A percentile compares a stretch with the other conserved stretches of the same genome.
phyloP scores from a whole-genome alignment of 2,329 filamentous ascomycete species.

The Pseudogymnoascus sp. region DNA sequence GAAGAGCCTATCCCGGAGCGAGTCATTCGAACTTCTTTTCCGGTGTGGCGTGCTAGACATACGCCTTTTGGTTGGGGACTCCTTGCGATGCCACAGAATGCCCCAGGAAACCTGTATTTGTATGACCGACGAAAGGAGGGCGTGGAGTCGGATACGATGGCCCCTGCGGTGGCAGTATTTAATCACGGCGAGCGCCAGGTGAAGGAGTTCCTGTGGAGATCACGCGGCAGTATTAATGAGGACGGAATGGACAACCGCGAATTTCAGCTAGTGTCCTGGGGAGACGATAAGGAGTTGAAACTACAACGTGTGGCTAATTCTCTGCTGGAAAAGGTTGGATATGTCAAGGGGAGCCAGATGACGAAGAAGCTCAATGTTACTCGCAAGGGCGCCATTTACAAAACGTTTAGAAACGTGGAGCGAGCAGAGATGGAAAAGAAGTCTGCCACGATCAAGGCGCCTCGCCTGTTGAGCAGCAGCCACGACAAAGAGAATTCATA shows the following conservation, averaged over 20 bases:
- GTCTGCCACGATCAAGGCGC: conserved; percentile 56
- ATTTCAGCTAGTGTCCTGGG: conserved; percentile 91
- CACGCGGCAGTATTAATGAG: conserved; percentile 60
- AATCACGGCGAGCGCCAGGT: conserved; percentile 61
- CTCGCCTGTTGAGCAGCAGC: conserved; percentile 42
- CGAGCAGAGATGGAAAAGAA: conserved; percentile 53
- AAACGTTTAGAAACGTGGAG: conserved; percentile 72
- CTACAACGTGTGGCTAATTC: conserved; percentile 66
- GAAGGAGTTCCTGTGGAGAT: conserved; percentile 88
- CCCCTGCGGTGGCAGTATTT: conserved; percentile 51
- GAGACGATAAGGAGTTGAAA: conserved; percentile 74
- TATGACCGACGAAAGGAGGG: conserved; percentile 59
- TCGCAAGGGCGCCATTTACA: conserved; percentile 77
- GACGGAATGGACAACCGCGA: conserved; percentile 75
- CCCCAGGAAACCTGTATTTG: conserved; percentile 76
- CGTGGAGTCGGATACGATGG: conserved; percentile 39
- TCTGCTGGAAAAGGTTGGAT: conserved; percentile 63
- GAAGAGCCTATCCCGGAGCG: conserved; percentile 63
- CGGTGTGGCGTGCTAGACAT: conserved; percentile 85
- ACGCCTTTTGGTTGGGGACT: conserved; percentile 84
- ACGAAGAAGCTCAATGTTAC: conserved; percentile 65
- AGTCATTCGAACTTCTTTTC: conserved; percentile 75
- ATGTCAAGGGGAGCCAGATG: conserved; percentile 61
- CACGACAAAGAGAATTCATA: conserved; percentile 23
- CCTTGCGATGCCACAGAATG: conserved; percentile 86